Percentiles rank a stretch among this genome's conserved stretches.
Evolutionary conservation across 2,329 filamentous ascomycete species (phyloP).

Genomic region (Diaporthe humulicola): DNA sequence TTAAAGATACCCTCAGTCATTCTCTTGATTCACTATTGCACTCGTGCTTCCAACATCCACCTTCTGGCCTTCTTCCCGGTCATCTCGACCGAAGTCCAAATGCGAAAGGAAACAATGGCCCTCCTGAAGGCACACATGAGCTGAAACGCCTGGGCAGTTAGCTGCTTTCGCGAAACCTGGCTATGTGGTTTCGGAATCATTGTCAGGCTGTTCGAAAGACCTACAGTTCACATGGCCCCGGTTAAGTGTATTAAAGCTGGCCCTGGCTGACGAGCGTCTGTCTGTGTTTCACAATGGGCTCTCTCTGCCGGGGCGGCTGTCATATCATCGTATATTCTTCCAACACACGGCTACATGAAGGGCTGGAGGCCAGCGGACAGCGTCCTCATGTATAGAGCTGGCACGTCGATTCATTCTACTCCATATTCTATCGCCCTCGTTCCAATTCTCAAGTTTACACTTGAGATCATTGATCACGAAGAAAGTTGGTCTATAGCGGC

Average conservation of each 20-base stretch:
- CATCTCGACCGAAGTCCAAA: not conserved
- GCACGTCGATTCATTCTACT: too few relatives aligned
- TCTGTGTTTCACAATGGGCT: not conserved
- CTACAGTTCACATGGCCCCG: too few relatives aligned
- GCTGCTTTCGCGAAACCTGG: not conserved
- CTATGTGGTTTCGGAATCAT: not conserved
- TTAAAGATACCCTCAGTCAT: slow-evolving; percentile 39
- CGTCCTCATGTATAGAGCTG: too few relatives aligned
- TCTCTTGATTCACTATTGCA: not conserved
- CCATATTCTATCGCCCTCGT: not conserved
- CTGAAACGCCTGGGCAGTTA: too few relatives aligned
- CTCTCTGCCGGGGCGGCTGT: not conserved
- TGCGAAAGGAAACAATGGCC: not conserved
- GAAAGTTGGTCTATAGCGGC: not conserved
- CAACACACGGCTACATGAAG: not conserved
- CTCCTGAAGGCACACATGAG: not conserved
- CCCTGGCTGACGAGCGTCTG: not conserved
- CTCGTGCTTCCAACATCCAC: not conserved
- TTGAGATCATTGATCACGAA: not conserved
- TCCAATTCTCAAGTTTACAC: not conserved
- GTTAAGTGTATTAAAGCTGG: not conserved
- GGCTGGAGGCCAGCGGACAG: not conserved
- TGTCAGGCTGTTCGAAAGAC: not conserved
- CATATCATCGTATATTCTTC: not conserved
- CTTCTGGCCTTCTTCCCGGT: not conserved